Conservation (phyloP, 768 basidiomycete genomes). For the Mycena metata region DNA sequence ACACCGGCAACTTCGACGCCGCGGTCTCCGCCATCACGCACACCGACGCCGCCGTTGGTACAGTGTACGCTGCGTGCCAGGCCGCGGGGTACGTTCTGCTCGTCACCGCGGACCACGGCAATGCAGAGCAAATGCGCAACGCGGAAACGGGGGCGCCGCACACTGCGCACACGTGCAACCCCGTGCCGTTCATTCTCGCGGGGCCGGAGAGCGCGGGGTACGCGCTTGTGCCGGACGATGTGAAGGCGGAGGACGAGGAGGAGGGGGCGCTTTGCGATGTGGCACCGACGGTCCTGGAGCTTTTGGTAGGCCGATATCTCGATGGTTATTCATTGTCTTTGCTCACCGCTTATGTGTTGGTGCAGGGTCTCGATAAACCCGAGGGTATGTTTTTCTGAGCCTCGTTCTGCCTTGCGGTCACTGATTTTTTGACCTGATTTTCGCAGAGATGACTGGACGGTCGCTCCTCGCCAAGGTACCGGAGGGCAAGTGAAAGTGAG, state of each 20-base stretch:
- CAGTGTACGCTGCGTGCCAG: slow-evolving; percentile 87
- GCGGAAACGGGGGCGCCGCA: slow-evolving; percentile 86
- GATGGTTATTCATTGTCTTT: too few relatives aligned
- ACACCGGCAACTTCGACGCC: slow-evolving; percentile 92
- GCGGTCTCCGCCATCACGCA: slow-evolving; percentile 89
- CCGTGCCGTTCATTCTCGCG: slow-evolving; percentile 85
- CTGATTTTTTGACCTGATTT: too few relatives aligned
- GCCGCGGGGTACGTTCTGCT: slow-evolving; percentile 89
- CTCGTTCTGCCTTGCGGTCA: too few relatives aligned
- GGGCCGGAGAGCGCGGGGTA: slow-evolving; percentile 70
- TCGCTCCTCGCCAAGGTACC: too few relatives aligned
- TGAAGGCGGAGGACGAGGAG: slow-evolving; percentile 66
- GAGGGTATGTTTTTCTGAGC: too few relatives aligned
- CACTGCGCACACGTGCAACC: slow-evolving; percentile 92
- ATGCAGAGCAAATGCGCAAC: slow-evolving; percentile 95
- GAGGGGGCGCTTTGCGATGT: slow-evolving; percentile 89
- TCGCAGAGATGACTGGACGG: too few relatives aligned
- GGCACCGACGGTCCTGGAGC: slow-evolving; percentile 87
- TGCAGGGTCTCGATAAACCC: too few relatives aligned
- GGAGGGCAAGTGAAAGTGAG: too few relatives aligned
- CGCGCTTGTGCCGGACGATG: slow-evolving; percentile 65
- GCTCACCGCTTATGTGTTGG: too few relatives aligned
- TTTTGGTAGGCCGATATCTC: too few relatives aligned
- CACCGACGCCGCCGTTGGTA: slow-evolving; percentile 93
- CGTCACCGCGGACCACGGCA: slow-evolving; percentile 95